phyloP scores from a whole-genome alignment of 2,329 filamentous ascomycete genomes.

The Penicillium sp. region DNA sequence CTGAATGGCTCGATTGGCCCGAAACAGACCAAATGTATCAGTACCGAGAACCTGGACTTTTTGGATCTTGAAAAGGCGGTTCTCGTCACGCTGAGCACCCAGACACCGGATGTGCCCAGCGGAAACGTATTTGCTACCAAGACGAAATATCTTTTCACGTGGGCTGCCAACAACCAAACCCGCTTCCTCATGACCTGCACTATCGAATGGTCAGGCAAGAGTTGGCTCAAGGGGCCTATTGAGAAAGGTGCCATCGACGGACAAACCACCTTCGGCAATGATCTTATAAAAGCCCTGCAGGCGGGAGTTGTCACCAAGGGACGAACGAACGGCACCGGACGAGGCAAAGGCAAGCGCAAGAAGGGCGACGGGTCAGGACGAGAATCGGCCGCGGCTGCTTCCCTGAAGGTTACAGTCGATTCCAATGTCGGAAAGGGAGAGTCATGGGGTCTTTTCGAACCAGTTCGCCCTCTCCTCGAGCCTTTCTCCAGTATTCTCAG shows the following conservation, averaged over 20 bases:
- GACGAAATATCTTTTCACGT: slow-evolving; percentile 90
- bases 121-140: slow-evolving; percentile 89
- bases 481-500: slow-evolving; percentile 66
- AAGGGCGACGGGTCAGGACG: slow-evolving; percentile 47
- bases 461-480: slow-evolving; percentile 64
- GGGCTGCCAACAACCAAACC: slow-evolving; percentile 83
- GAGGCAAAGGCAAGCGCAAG: slow-evolving; percentile 58
- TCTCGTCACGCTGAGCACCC: slow-evolving; percentile 74
- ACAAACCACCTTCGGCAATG: slow-evolving; percentile 76
- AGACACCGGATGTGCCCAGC: slow-evolving; percentile 91
- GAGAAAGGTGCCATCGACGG: slow-evolving; percentile 94
- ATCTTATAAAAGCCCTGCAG: slow-evolving; percentile 71
- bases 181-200: slow-evolving; percentile 81
- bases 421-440: slow-evolving; percentile 42
- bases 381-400: slow-evolving; percentile 44
- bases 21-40: slow-evolving; percentile 90
- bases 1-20: slow-evolving; percentile 79
- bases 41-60: slow-evolving; percentile 75
- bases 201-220: slow-evolving; percentile 96
- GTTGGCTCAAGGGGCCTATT: slow-evolving; percentile 94
- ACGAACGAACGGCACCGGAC: slow-evolving; percentile 50
- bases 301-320: slow-evolving; percentile 65
- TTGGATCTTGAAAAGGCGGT: slow-evolving; percentile 85
- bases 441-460: slow-evolving; percentile 78
- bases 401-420: slow-evolving; percentile 41